Evolutionary conservation across 768 basidiomycete species (phyloP).

Genomic region (Basidioascus undulatus): DNA sequence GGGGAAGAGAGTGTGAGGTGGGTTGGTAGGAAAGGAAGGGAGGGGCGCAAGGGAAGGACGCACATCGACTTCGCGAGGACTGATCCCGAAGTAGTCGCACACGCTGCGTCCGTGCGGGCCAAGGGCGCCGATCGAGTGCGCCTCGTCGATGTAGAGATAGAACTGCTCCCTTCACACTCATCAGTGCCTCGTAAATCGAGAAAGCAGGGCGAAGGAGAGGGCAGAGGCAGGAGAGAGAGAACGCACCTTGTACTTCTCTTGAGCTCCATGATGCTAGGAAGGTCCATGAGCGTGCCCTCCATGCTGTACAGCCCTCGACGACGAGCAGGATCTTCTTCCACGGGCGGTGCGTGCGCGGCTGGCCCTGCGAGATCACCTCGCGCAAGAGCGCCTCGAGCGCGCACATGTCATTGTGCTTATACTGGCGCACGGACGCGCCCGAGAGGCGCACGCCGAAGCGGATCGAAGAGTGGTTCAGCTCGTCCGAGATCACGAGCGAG

Average conservation of each 20-base stretch:
- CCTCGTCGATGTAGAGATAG: constrained; percentile 86
- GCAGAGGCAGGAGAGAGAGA: neutral
- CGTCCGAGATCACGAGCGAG: constrained; percentile 85
- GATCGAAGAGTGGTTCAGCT: constrained; percentile 86
- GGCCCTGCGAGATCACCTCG: constrained; percentile 88
- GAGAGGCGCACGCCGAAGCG: constrained; percentile 73
- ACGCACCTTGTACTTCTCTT: constrained; percentile 84
- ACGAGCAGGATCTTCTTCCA: constrained; percentile 96
- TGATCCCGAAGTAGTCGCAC: constrained; percentile 71
- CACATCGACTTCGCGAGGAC: constrained; percentile 59
- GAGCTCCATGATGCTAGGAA: constrained; percentile 58
- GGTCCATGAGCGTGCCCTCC: constrained; percentile 82
- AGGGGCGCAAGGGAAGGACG: too few species aligned
- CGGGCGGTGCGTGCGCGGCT: constrained; percentile 85
- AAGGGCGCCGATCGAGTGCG: constrained; percentile 87
- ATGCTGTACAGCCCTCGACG: constrained; percentile 88
- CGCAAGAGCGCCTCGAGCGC: constrained; percentile 53
- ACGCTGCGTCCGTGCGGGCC: constrained; percentile 89
- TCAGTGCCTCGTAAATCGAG: neutral
- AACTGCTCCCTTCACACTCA: constrained; percentile 31
- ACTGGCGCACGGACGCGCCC: constrained; percentile 70
- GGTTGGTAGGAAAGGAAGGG: too few species aligned
- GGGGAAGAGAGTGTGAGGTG: too few species aligned
- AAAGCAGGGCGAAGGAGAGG: too few species aligned
- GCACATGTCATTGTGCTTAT: constrained; percentile 90